These are phyloP conservation scores for Cryptosporidium tyzzeri DNA, from an alignment of 169 alveolate genomes.

Conservation along the genomic window DNA sequence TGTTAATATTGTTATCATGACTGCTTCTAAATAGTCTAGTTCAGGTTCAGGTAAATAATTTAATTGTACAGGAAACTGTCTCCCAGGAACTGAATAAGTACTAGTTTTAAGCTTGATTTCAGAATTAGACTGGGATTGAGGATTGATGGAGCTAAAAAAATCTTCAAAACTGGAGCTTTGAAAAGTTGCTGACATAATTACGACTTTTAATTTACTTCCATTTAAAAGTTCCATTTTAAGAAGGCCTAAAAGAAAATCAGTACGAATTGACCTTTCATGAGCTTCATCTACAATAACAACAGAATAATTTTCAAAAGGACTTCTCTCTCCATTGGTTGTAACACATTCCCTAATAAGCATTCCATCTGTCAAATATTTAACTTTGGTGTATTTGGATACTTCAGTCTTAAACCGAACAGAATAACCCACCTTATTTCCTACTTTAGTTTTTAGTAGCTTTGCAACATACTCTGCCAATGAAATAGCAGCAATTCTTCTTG, in stretches of 20 bases:
- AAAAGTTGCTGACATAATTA: conserved; percentile 95
- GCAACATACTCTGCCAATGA: conserved; percentile 91
- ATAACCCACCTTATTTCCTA: conserved; percentile 92
- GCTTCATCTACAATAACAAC: conserved; percentile 93
- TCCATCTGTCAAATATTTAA: conserved; percentile 94
- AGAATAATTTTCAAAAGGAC: conserved; percentile 85
- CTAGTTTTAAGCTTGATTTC: conserved; percentile 16
- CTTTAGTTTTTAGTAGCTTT: conserved; percentile 84
- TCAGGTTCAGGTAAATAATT: conserved; percentile 84
- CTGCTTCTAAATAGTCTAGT: conserved; percentile 85
- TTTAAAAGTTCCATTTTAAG: conserved; percentile 83
- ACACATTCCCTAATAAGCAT: conserved; percentile 93
- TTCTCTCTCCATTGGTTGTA: conserved; percentile 78
- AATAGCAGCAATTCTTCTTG: conserved; percentile 93
- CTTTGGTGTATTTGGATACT: conserved; percentile 87
- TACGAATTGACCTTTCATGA: conserved; percentile 95
- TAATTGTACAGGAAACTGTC: conserved; percentile 87
- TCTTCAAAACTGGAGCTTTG: conserved; percentile 85
- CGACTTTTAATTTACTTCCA: conserved; percentile 88
- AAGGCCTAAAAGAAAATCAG: conserved; percentile 92
- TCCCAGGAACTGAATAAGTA: conserved; percentile 84
- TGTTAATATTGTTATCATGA: conserved; percentile 82
- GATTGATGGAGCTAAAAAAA: conserved; percentile 80
- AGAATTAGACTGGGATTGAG: neutral
- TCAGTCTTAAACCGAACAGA: conserved; percentile 91